These are phyloP conservation scores for Phytopythium helicoides DNA, from an alignment of 352 stramenopile species.

Conservation along the genomic window DNA sequence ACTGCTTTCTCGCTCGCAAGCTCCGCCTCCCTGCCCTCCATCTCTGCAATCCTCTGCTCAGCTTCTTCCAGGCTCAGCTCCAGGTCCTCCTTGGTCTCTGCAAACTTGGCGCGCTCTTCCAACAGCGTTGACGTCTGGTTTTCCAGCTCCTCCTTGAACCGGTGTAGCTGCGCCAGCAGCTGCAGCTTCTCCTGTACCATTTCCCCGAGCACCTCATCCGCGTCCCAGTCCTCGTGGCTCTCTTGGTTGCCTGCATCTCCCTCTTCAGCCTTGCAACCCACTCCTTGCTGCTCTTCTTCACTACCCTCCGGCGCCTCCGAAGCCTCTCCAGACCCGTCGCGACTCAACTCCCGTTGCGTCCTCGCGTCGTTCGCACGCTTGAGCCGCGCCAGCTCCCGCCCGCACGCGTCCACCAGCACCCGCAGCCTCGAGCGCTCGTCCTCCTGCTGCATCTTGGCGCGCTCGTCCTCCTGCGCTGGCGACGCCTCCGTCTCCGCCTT, in stretches of 20 bases:
- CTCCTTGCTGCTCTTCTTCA: not conserved
- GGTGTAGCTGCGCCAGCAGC: not conserved
- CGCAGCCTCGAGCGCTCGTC: too few relatives aligned
- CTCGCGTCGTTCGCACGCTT: too few relatives aligned
- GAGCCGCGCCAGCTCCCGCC: too few relatives aligned
- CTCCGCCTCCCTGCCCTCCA: not conserved
- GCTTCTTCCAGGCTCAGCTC: not conserved
- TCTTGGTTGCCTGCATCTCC: not conserved
- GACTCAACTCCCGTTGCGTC: too few relatives aligned
- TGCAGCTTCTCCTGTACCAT: not conserved
- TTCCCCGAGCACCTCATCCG: not conserved
- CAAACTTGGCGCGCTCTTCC: not conserved
- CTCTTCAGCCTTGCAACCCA: not conserved
- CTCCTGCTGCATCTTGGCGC: too few relatives aligned
- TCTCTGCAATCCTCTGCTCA: not conserved
- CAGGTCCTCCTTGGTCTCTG: not conserved
- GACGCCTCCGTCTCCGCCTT: too few relatives aligned
- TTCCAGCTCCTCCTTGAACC: not conserved
- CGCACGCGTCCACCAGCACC: too few relatives aligned
- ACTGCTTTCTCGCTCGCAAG: constrained; percentile 3
- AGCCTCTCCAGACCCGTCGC: too few relatives aligned
- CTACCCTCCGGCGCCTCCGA: too few relatives aligned
- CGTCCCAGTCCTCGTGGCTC: not conserved
- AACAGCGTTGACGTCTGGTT: not conserved
- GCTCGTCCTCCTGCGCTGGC: too few relatives aligned